Percentiles rank a stretch among this genome's conserved stretches.
These are phyloP conservation scores for Pythium monospermum DNA, from an alignment of 352 stramenopile species.

Conservation along the genomic window DNA sequence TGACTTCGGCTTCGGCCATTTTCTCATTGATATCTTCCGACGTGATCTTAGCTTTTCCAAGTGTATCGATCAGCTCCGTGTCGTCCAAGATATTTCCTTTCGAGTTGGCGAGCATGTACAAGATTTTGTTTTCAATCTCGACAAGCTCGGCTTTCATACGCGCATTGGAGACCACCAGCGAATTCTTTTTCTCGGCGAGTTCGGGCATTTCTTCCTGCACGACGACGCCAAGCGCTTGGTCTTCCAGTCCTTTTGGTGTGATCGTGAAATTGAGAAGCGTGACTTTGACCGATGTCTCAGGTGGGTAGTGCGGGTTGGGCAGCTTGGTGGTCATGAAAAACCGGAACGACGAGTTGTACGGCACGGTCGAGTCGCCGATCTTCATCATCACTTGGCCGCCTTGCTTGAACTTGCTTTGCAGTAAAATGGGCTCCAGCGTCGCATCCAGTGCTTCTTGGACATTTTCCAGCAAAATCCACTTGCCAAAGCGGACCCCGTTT, in stretches of 20 bases:
- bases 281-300: slow-evolving; percentile 91
- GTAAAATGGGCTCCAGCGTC: slow-evolving; percentile 85
- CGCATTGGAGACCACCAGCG: slow-evolving; percentile 87
- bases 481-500: slow-evolving; percentile 91
- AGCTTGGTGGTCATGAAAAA: slow-evolving; percentile 95
- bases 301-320: slow-evolving; percentile 90
- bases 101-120: slow-evolving; percentile 91
- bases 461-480: slow-evolving; percentile 90
- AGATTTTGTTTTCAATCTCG: slow-evolving; percentile 92
- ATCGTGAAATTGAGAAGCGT: slow-evolving; percentile 93
- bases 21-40: slow-evolving; percentile 92
- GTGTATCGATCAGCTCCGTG: slow-evolving; percentile 89
- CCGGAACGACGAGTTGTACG: slow-evolving; percentile 86
- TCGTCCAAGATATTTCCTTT: slow-evolving; percentile 93
- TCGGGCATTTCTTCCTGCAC: slow-evolving; percentile 93
- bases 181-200: slow-evolving; percentile 92
- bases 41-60: slow-evolving; percentile 89
- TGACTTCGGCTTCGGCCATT: slow-evolving; percentile 89
- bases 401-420: slow-evolving; percentile 92
- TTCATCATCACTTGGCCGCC: slow-evolving; percentile 92
- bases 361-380: slow-evolving; percentile 88
- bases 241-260: slow-evolving; percentile 86
- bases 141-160: slow-evolving; percentile 91
- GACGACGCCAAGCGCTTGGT: slow-evolving; percentile 89
- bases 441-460: slow-evolving; percentile 85